phyloP scores from a whole-genome alignment of 768 basidiomycete genomes.

The Tylopilus sp. region DNA sequence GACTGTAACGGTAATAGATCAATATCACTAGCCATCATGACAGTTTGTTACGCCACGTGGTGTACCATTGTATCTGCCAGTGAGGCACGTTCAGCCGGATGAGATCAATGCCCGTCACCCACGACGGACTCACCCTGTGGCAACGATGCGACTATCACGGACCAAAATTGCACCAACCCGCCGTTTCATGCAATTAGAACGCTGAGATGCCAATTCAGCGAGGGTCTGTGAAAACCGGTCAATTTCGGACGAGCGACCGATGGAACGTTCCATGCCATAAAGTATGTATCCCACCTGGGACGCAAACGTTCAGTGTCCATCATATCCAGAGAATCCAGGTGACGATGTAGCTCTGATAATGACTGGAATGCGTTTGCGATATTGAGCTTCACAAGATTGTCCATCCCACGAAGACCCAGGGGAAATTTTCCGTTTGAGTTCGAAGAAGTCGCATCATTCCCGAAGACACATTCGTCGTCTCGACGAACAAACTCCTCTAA shows the following conservation, averaged over 20 bases:
- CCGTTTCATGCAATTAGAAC: constrained; percentile 97
- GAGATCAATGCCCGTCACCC: background rate
- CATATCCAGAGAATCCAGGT: constrained; percentile 70
- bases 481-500: constrained; percentile 73
- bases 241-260: background rate
- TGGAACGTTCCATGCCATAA: constrained; percentile 66
- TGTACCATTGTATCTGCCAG: constrained; percentile 98
- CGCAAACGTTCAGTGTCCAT: constrained; percentile 71
- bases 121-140: constrained; percentile 59
- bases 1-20: constrained; percentile 16
- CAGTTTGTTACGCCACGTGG: constrained; percentile 89
- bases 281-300: constrained; percentile 94
- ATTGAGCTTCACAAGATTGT: constrained; percentile 55
- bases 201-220: constrained; percentile 82
- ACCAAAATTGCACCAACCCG: constrained; percentile 94
- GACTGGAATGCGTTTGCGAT: constrained; percentile 63
- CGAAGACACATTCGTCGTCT: constrained; percentile 70
- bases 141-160: constrained; percentile 72
- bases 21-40: constrained; percentile 33
- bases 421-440: constrained; percentile 14
- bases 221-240: constrained; percentile 54
- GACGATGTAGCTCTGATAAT: constrained; percentile 48
- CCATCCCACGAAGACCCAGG: constrained; percentile 19
- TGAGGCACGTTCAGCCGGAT: constrained; percentile 3
- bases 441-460: constrained; percentile 26